These are phyloP conservation scores for Ascocoryne sarcoides DNA, from an alignment of 2,329 filamentous ascomycete species.

Conservation along the genomic window DNA sequence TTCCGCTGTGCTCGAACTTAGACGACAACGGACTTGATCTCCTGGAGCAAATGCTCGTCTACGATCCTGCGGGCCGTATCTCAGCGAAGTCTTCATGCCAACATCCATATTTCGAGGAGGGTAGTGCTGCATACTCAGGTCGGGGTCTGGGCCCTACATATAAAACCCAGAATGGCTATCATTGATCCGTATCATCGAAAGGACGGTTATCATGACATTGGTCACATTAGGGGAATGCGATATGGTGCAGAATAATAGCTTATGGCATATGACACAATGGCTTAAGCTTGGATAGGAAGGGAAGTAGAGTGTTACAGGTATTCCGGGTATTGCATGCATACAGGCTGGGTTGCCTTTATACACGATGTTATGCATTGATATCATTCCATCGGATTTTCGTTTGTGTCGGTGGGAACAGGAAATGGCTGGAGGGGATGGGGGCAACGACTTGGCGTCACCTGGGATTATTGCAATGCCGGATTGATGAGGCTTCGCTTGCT, in stretches of 20 bases:
- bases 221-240: slow-evolving; percentile 8
- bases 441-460: slow-evolving; percentile 8
- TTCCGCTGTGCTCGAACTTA: slow-evolving; percentile 60
- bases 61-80: slow-evolving; percentile 78
- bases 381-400: not conserved
- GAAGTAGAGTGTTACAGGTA: slow-evolving; percentile 1
- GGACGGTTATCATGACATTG: slow-evolving; percentile 1
- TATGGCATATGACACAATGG: slow-evolving; percentile 15
- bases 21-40: slow-evolving; percentile 65
- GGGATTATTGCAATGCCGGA: slow-evolving; percentile 7
- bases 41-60: slow-evolving; percentile 64
- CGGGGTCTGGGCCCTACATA: slow-evolving; percentile 26
- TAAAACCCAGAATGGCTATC: slow-evolving; percentile 20
- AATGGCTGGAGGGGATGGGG: slow-evolving; percentile 8
- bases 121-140: slow-evolving; percentile 28
- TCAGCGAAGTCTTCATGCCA: slow-evolving; percentile 81
- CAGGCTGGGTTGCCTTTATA: not conserved
- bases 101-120: slow-evolving; percentile 67
- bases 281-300: slow-evolving; percentile 19
- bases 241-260: slow-evolving; percentile 13
- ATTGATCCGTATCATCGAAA: slow-evolving; percentile 16
- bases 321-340: not conserved
- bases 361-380: slow-evolving; percentile 6
- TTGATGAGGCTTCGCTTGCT: not conserved
- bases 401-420: not conserved